Conservation (phyloP, 192 early-diverging fungal genomes). For the Backusella morwellensis region DNA sequence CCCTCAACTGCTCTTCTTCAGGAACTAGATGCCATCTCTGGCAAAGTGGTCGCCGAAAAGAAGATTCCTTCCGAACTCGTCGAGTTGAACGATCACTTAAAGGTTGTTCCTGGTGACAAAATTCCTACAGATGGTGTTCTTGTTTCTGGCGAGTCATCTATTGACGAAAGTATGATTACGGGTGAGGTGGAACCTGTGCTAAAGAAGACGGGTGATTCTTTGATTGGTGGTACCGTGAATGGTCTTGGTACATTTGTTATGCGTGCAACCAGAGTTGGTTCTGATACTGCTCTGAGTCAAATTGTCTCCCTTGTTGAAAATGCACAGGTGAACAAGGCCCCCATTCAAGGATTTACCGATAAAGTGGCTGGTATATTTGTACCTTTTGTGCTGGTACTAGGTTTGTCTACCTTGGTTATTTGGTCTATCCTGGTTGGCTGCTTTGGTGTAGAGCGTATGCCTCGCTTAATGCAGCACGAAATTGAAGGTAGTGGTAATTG, state of each 20-base stretch:
- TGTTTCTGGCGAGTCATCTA: conserved; percentile 66
- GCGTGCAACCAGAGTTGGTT: conserved; percentile 80
- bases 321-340: conserved; percentile 91
- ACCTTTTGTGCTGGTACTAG: conserved; percentile 74
- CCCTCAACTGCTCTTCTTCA: conserved; percentile 71
- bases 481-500: conserved; percentile 57
- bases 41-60: conserved; percentile 57
- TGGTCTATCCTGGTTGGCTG: conserved; percentile 59
- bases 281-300: conserved; percentile 87
- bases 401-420: conserved; percentile 67
- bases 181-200: conserved; percentile 85
- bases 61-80: conserved; percentile 83
- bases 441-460: conserved; percentile 26
- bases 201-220: conserved; percentile 58
- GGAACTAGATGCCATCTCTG: conserved; percentile 40
- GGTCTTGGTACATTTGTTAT: conserved; percentile 81
- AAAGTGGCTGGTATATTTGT: conserved; percentile 89
- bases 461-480: conserved; percentile 36
- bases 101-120: conserved; percentile 89
- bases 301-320: conserved; percentile 91
- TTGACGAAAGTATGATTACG: conserved; percentile 94
- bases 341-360: conserved; percentile 93
- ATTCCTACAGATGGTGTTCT: conserved; percentile 88
- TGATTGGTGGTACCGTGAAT: conserved; percentile 95
- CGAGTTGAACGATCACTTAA: conserved; percentile 81